Percentiles rank a stretch among this genome's conserved stretches.
Evolutionary conservation across 192 early-diverging fungal genomes (phyloP).

Genomic region (Borealophlyctis nickersoniae): DNA sequence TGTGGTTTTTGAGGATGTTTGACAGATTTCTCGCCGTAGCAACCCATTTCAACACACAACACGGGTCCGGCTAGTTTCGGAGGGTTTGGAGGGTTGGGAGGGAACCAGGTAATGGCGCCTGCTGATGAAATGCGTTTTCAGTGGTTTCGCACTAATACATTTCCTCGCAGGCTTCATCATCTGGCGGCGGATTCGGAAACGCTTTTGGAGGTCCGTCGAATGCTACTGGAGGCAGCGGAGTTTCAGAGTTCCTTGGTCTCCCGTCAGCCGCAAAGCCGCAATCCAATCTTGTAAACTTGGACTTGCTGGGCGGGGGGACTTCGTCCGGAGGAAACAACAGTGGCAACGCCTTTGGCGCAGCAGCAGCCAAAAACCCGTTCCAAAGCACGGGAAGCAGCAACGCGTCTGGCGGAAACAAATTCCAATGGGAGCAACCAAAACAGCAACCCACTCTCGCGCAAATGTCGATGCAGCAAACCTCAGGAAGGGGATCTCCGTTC

Average conservation of each 20-base stretch:
- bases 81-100: constrained; percentile 2
- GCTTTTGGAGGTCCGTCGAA: neutral
- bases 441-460: constrained; percentile 21
- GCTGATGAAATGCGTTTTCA: too few relatives aligned
- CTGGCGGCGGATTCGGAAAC: neutral
- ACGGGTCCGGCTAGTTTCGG: constrained; percentile 12
- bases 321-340: neutral
- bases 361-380: constrained; percentile 29
- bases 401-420: constrained; percentile 4
- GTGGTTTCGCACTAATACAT: too few relatives aligned
- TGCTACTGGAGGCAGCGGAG: neutral
- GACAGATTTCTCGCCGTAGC: constrained; percentile 2
- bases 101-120: neutral
- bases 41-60: constrained; percentile 4
- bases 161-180: neutral
- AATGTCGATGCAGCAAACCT: constrained; percentile 5
- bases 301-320: constrained; percentile 5
- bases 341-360: constrained; percentile 15
- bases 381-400: constrained; percentile 6
- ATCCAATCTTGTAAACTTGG: constrained; percentile 15
- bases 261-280: neutral
- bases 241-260: neutral
- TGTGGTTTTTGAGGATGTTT: neutral
- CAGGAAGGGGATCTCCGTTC: too few relatives aligned
- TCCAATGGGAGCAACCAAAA: constrained; percentile 26